Evolutionary conservation across 305 asterid genomes (phyloP).

Genomic region (Plantago rigida): DNA sequence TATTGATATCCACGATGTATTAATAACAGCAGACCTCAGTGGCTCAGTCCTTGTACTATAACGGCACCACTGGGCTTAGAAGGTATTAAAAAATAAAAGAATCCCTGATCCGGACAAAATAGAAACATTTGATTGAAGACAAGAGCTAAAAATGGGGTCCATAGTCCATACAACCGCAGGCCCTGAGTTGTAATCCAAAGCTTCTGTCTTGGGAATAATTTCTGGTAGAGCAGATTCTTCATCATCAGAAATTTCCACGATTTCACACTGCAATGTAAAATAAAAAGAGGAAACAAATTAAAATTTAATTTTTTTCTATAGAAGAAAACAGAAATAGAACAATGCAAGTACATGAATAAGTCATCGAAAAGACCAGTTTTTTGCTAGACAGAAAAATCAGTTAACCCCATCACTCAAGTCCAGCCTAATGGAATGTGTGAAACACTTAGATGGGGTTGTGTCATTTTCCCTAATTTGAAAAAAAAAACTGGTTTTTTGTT

Average conservation of each 20-base stretch:
- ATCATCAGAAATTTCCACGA: conserved; percentile 42
- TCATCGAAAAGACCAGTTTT: too few relatives aligned
- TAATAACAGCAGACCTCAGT: background rate
- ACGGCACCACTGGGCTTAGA: background rate
- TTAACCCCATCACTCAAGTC: too few relatives aligned
- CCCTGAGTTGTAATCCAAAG: conserved; percentile 31
- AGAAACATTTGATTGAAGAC: background rate
- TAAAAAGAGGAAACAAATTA: conserved; percentile 4
- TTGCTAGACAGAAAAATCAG: too few relatives aligned
- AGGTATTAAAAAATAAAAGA: too few relatives aligned
- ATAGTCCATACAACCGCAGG: conserved; percentile 36
- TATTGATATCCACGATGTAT: background rate
- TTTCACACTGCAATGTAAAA: conserved; percentile 33
- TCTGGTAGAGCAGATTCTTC: conserved; percentile 38
- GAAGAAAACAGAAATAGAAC: too few relatives aligned
- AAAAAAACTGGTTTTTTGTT: too few relatives aligned
- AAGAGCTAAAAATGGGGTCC: background rate
- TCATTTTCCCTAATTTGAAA: too few relatives aligned
- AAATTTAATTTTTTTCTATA: background rate
- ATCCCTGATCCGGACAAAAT: too few relatives aligned
- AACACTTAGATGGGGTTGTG: too few relatives aligned
- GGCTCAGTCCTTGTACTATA: background rate
- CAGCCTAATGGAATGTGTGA: too few relatives aligned
- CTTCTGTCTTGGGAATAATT: conserved; percentile 48
- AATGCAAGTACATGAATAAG: too few relatives aligned